Conservation (phyloP, 192 early-diverging fungal species). For the Mycoemilia scoparia region DNA sequence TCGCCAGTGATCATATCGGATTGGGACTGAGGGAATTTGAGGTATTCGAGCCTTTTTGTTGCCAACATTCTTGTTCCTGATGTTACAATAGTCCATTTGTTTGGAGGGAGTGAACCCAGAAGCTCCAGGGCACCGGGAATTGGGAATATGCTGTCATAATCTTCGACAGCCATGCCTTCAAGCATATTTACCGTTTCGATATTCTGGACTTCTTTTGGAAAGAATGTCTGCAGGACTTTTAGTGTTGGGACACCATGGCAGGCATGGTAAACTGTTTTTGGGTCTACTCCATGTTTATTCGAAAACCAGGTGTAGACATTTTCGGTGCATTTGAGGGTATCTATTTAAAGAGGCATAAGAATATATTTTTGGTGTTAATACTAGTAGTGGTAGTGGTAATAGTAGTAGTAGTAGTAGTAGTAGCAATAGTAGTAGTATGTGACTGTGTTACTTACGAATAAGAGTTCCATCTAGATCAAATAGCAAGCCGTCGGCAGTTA, state of each 20-base stretch:
- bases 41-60: conserved; percentile 7
- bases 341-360: no score
- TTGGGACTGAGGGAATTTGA: conserved; percentile 4
- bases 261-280: conserved; percentile 2
- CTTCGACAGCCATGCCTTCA: conserved; percentile 4
- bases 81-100: conserved; percentile 12
- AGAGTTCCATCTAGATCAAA: conserved; percentile 28
- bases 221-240: conserved; percentile 11
- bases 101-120: neutral
- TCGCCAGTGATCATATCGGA: conserved; percentile 13
- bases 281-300: conserved; percentile 5
- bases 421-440: no score
- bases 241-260: conserved; percentile 19
- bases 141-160: conserved; percentile 3
- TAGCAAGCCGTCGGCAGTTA: conserved; percentile 12
- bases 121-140: conserved; percentile 8
- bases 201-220: conserved; percentile 6
- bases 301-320: conserved; percentile 6
- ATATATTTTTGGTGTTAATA: no score
- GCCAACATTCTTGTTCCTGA: conserved; percentile 15
- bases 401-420: no score
- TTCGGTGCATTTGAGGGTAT: conserved; percentile 8
- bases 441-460: no score
- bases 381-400: no score
- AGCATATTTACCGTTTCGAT: conserved; percentile 6